Base-by-base conservation (phyloP, 2,329 filamentous ascomycete species). In the Tolypocladium capitatum region DNA sequence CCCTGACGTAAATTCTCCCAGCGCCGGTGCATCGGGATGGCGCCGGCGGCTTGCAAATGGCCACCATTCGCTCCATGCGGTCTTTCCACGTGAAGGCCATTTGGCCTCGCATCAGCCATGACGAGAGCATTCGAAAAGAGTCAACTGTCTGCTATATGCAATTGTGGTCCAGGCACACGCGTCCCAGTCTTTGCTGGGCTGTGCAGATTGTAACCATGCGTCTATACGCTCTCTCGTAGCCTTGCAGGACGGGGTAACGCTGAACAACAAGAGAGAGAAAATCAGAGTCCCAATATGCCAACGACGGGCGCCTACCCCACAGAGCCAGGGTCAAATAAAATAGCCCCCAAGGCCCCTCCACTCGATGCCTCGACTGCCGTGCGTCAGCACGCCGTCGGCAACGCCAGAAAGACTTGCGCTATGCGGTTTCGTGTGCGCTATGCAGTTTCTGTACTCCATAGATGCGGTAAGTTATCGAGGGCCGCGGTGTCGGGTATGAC, bases 401-500 rank as follows among this genome's bases (percentile, higher is more conserved):
- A 32, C 27, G 47, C 36, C 30, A 33, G 8, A 34, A 35, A 36
- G 30, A 35, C 8, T 41, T 38, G 34, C 47, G 47, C 47, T 46
- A 49, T 49, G 47, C 47, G 36, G 38, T 47, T 18, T 30, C 21
- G 31, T 42, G 38, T 38, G 34, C 47, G 47, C 47, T 46, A 49
- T 49, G 47, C 47, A 43, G 38, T 47, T 18, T 30, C 21, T 42
- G 38, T 41, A 42, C 24, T 42, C 24, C 13, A 18, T 21, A 28
- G 30, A 34, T 18, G 35, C 24, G 34, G 9, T 5, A 24, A 20
- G 13, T 28, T 16, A 28, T 32, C 14, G 13, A 41, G 28, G 4
- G 8, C 16, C 3, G 21, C 2, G 21, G 14, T n/a, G 8, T 24
- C 13, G 11, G 16, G 14, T 2, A n/a, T 18, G 20, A 18, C 16